Base-by-base conservation (phyloP, 2,329 filamentous ascomycete genomes). In the Ascochyta koolunga region DNA sequence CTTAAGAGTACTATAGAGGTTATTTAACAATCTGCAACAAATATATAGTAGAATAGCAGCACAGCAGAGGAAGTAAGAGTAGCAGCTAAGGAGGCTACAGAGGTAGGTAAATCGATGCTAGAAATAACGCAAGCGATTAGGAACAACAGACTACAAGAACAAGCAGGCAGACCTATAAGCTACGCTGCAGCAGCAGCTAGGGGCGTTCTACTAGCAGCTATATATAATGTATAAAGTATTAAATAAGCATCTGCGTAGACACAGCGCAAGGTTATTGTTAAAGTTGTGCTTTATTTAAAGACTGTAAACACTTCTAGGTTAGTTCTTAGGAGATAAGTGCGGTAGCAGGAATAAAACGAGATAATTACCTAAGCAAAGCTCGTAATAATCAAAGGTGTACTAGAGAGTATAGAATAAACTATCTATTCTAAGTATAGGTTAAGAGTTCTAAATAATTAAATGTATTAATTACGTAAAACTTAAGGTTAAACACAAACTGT, bases 181-280 rank as follows among this genome's bases (percentile, higher is more conserved):
- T 31, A 7, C 9, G 27, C 27, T 4, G 27, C 27, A 11, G 27
- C 27, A 9, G 27, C 27, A 31, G 27, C 27, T 11, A 31, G 13
- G 13, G 27, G 27, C 9, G 27, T 31, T 9, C 27, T 9, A 31
- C 27, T 31, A 56, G 53, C 54, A 61, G 52, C 49, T 53, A 59
- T 32, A 59, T 45, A 55, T 18, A 62, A 60, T 62, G 50, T 48
- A 62, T 47, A 61, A 36, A 55, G 46, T 56, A 33, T 46, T 19
- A 60, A 51, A 53, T 22, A 11, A 15, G 44, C 48, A 31, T 58
- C 60, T 44, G 39, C 22, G 37, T 40, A 61, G 44, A 56, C 35
- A 16, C 50, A 60, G 46, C 52, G 54, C 56, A 36, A 65, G 48
- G 51, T 65, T 27, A 53, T 63, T 10, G 42, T 62, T 18, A 62